Base-by-base conservation (phyloP, 108 stramenopile genomes). In the Asterionellopsis glacialis region DNA sequence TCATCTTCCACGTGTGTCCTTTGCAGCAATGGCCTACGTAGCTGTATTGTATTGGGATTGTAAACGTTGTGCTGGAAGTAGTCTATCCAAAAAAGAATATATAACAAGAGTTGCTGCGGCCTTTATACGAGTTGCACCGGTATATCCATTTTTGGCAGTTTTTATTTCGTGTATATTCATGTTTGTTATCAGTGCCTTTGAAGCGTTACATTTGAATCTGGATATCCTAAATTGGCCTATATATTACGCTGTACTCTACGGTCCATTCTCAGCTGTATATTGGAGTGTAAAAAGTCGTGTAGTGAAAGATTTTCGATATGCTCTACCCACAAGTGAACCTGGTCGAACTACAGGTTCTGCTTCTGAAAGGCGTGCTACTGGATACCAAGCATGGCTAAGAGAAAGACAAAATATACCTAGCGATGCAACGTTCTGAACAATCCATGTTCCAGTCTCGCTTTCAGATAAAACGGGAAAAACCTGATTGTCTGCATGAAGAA, bases 241-340 rank as follows among this genome's bases (percentile, higher is more conserved):
- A 43, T 91, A 88, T 55, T 91, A 91, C 55, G 84, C 78, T 40
- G 84, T 83, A 1, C 51, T 91, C 45, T 91, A 91, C 52, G 90
- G 90, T 4, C 88, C 88, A 1, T 82, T 90, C 68, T 80, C 83
- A 38, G 70, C 75, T 26, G 64, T 83, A 0, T 90, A 85, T 64
- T 76, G 70, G 61, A 57, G 76, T 65, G 84, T 90, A 28, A 90
- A 90, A 61, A 65, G 62, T 18, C 63, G 64, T 28, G 61, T 83
- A 33, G 45, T 61, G 2, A 40, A 64, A 42, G 40, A 53, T 55
- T 48, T n/a, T 25, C 19, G 18, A 21, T 54, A 54, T 22, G 21
- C 26, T 27, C 22, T 54, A 27, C 52, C 52, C 5, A 48, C 47
- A 5, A 33, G 33, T 33, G 33, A 33, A 33, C 33, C 33, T 33